Evolutionary conservation across 352 stramenopile genomes (phyloP), one percentile per base, ranked within the genome.

Genomic region (Phytophthora ohioensis): DNA sequence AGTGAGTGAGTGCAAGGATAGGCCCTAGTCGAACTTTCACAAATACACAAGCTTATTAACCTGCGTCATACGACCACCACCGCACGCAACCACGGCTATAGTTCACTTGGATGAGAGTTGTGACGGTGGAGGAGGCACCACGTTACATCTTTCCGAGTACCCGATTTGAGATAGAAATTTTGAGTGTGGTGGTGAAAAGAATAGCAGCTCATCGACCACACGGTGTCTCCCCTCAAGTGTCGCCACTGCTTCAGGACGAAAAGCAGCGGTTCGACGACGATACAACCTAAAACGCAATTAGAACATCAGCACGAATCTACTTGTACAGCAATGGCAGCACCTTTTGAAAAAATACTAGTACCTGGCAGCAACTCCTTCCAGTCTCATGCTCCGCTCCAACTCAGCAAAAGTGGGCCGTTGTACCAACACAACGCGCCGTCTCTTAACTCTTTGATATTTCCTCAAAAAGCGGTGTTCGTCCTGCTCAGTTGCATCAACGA

Each of bases 291-390:
- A 51, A 11, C 6, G 32, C 41, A 34, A 53, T 51, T 11, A 53
- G 3, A n/a, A 48, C 13, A 45, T 55, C 32, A 64, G 34, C 9
- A 55, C 47, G 12, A 21, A 43, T 31, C 8, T 15, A 27, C 1
- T 39, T 38, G 3, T 36, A n/a, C 27, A 30, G 7, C 30, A 45
- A 35, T 32, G 34, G 42, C 10, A 49, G 21, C 39, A 52, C 34
- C 6, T 21, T 12, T 12, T 41, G n/a, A 41, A 32, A 30, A 49
- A 27, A 27, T 27, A 27, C 21, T 27, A 27, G 12, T 60, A 80
- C 73, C 66, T 80, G 46, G 76, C 73, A 13, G 69, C 59, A 15
- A 77, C 35, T 64, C 15, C 34, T 61, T 82, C 75, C 47, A 82
- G 52, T 49, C 68, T 61, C 34, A 69, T 61, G 15, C 46, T 56